Base-by-base conservation (phyloP, 441 rosid genomes). In the Jatropha multifida region DNA sequence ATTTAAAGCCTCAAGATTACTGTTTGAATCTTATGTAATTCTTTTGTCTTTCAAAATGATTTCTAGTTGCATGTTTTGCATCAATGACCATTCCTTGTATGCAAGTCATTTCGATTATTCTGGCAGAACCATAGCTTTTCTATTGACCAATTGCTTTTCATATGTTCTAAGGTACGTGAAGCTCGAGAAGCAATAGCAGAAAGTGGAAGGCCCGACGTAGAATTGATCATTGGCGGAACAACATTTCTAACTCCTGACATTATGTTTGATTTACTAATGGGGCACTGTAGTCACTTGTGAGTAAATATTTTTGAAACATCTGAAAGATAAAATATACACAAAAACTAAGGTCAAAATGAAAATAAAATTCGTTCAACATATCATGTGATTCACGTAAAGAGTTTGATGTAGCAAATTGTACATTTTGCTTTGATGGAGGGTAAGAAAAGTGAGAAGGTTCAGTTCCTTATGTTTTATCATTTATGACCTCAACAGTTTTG, bases 161-260 rank as follows among this genome's bases (percentile, higher is more conserved):
- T 74, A 20, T 41, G 56, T 46, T 76, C 17, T 66, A 69, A 95
- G 98, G 94, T 88, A 67, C 83, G 86, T 8, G 97, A 93, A 88
- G 91, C 85, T 44, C 90, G 88, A 76, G 98, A 95, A 82, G 94
- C 96, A 41, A 81, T 93, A 44, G 82, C 92, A 4, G 97, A 92
- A 79, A 85, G 90, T 48, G 94, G 96, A 81, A 90, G 90, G 84
- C 97, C 97, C 4, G 96, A 95, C 71, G 71, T 88, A 65, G 91
- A 88, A 61, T 66, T 91, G 83, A 83, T 93, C 73, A 79, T 88
- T 20, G 99, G 99, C 3, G 99, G 99, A 82, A 93, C 99, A 23
- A 93, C 97, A 20, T 86, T 95, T 76, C 81, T 95, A 67, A 90
- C 94, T 17, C 97, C 99, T 14, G 88, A 86, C 46, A 86, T 86